These are phyloP conservation scores for Aristolochia contorta DNA, from an alignment of 164 flowering plant genomes.

Conservation along the genomic window DNA sequence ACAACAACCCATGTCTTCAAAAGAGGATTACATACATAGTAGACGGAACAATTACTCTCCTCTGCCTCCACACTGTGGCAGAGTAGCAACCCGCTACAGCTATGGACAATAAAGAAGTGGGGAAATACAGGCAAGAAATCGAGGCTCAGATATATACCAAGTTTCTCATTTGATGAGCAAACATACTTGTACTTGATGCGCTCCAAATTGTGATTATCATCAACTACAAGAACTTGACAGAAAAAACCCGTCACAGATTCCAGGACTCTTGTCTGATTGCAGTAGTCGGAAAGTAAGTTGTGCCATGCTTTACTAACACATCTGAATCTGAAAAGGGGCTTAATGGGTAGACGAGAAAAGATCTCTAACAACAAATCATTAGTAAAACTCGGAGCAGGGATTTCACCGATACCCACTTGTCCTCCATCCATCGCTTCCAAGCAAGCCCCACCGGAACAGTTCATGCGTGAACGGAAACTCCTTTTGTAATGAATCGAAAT, in stretches of 20 bases:
- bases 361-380: neutral
- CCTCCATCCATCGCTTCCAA: no score
- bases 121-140: constrained; percentile 1
- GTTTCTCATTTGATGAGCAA: neutral
- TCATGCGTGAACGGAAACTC: no score
- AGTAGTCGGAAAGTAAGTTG: neutral
- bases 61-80: neutral
- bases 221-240: neutral
- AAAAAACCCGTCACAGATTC: neutral
- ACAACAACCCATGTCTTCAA: neutral
- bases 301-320: neutral
- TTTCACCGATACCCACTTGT: neutral
- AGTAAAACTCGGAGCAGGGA: neutral
- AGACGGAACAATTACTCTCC: neutral
- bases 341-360: neutral
- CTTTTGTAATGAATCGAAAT: no score
- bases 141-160: neutral
- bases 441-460: no score
- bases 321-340: neutral
- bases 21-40: constrained; percentile 1
- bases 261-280: neutral
- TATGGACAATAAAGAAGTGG: neutral
- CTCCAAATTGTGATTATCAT: neutral
- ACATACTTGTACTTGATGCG: neutral
- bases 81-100: neutral